Conservation (phyloP, 345 rosid species). For the Microcos paniculata region DNA sequence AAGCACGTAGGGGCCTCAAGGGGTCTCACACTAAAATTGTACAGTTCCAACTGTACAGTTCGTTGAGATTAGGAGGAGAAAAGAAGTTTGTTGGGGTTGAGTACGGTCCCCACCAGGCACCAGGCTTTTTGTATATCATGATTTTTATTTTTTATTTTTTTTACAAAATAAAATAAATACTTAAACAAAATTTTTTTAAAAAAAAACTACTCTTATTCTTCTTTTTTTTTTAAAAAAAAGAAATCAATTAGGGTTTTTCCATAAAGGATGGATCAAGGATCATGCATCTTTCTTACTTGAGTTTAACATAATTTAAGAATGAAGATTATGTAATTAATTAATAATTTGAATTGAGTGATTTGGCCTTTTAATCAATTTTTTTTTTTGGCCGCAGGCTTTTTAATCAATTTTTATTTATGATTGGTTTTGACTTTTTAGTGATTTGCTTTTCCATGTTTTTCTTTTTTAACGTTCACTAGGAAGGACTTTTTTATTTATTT, state of each 20-base stretch:
- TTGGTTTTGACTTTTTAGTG: not conserved
- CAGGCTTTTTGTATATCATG: not conserved
- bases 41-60: constrained; percentile 23
- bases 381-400: no score
- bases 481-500: no score
- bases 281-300: not conserved
- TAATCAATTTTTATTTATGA: no score
- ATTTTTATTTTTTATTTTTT: not conserved
- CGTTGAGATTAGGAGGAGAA: constrained; percentile 15
- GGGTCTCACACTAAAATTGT: not conserved
- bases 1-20: not conserved
- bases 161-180: not conserved
- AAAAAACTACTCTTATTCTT: no score
- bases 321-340: not conserved
- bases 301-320: not conserved
- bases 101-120: constrained; percentile 12
- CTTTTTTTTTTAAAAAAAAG: no score
- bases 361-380: no score
- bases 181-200: no score
- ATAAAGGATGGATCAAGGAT: not conserved
- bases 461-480: not conserved
- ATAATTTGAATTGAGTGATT: no score
- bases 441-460: not conserved
- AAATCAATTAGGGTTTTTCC: not conserved
- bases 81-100: not conserved